Evolutionary conservation across 1,284 basidiomycete species (phyloP), one percentile per base, ranked within the genome.

Genomic region (Cutaneotrichosporon dermatis): DNA sequence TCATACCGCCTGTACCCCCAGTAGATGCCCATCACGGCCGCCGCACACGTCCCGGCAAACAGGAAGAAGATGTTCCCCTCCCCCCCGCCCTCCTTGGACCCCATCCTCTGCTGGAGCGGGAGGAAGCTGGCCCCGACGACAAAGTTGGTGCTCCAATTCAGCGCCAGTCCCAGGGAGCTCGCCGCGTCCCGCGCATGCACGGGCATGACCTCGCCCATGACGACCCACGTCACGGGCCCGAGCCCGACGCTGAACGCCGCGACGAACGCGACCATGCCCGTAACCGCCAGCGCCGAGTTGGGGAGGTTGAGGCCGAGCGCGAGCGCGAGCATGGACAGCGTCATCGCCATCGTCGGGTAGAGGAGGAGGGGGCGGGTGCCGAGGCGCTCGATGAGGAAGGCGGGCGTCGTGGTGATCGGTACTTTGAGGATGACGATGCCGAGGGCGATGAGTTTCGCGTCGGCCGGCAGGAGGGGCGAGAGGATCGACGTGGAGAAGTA

Each of bases 341-440:
- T 56, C 66, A 72, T 73, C 55, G 66, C 45, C 1, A 35, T 5
- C 1, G 71, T 67, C 0, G 74, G 72, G 56, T 60, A 42, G 35
- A 70, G 51, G 12, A 76, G 63, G 5, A 76, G 65, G 0, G 61
- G 63, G 12, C 60, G 53, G 4, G 69, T 62, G 4, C 69, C 69
- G 9, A 69, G 15, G 9, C 67, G 66, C 68, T 76, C 70, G 60
- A 81, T 75, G 35, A 81, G 65, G 58, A 76, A 75, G 5, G 79
- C 77, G 6, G 80, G 78, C 6, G 78, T 64, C 48, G 77, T 73
- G 0, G 80, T 81, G 59, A 80, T 70, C 13, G 78, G 65, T 35
- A 79, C 66, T 63, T 81, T 82, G 61, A 72, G 64, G 6, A 70
- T 43, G 34, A 76, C 69, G 57, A 79, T 68, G 55, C 66, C 63